phyloP scores from a whole-genome alignment of 179 eudicot genomes.

The Beta corolliflora region DNA sequence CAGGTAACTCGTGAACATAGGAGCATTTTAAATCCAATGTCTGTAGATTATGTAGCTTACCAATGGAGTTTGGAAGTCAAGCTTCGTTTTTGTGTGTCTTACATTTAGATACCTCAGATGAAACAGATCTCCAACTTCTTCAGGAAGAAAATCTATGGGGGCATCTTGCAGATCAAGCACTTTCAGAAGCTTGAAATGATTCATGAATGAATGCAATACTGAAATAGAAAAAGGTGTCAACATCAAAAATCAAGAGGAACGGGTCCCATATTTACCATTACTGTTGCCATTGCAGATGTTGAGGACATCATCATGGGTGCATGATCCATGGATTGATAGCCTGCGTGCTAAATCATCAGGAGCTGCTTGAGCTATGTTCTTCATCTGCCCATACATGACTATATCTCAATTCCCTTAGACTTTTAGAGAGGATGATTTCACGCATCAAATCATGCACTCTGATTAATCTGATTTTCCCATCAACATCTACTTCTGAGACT shows the following conservation, averaged over 20 bases:
- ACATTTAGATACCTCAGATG: slow-evolving; percentile 23
- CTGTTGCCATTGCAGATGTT: not conserved
- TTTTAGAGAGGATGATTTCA: slow-evolving; percentile 23
- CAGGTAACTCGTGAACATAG: slow-evolving; percentile 12
- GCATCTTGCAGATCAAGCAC: slow-evolving; percentile 23
- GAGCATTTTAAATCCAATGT: slow-evolving; percentile 26
- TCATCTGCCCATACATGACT: slow-evolving; percentile 16
- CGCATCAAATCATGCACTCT: slow-evolving; percentile 25
- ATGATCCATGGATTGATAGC: slow-evolving; percentile 1
- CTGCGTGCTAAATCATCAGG: not conserved
- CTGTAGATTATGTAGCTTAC: slow-evolving; percentile 24
- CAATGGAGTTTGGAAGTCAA: slow-evolving; percentile 22
- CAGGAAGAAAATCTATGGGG: not conserved
- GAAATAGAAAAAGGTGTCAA: not conserved
- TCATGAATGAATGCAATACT: not conserved
- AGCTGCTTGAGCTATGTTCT: slow-evolving; percentile 1
- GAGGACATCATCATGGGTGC: not conserved
- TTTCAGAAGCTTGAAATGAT: slow-evolving; percentile 19
- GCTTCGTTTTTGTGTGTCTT: slow-evolving; percentile 18
- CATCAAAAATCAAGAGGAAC: slow-evolving; percentile 8
- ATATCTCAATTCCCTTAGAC: slow-evolving; percentile 16
- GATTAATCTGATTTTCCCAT: slow-evolving; percentile 11
- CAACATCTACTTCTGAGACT: slow-evolving; percentile 8
- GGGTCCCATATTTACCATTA: not conserved
- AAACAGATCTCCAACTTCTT: slow-evolving; percentile 23